Evolutionary conservation across 148 eudicot genomes (phyloP).

Genomic region (Rhododendron henanense): DNA sequence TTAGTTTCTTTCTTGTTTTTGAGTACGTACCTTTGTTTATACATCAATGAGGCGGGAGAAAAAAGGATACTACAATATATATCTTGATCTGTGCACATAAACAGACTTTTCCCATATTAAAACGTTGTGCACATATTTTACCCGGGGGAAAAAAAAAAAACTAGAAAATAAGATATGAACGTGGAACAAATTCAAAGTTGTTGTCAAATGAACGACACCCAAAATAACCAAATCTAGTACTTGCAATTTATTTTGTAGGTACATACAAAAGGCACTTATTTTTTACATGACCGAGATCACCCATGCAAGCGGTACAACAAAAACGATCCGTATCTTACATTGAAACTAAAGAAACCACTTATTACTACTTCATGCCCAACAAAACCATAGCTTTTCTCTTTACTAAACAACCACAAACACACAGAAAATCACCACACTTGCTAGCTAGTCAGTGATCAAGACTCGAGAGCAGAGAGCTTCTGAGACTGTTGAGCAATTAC

Average conservation of each 20-base stretch:
- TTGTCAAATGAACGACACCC: not conserved
- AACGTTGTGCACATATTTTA: not conserved
- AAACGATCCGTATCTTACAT: not conserved
- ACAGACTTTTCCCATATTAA: not conserved
- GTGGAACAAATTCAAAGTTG: not conserved
- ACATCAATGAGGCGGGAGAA: not conserved
- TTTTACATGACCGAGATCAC: not conserved
- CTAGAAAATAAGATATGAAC: not conserved
- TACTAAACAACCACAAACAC: not conserved
- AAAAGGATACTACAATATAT: not conserved
- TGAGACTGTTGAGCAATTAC: constrained; percentile 29
- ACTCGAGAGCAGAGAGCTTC: not conserved
- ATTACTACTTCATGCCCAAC: not conserved
- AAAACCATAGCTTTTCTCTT: not conserved
- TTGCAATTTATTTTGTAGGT: not conserved
- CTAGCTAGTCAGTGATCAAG: not conserved
- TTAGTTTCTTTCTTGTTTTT: not conserved
- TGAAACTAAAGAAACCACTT: not conserved
- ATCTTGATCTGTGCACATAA: too few species aligned
- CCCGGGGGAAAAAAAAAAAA: not conserved
- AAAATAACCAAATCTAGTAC: not conserved
- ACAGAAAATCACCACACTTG: not conserved
- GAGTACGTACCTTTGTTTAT: not conserved
- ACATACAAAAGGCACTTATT: not conserved
- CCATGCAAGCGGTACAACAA: not conserved